phyloP scores from a whole-genome alignment of 768 basidiomycete species.

The Cubamyces lactineus region DNA sequence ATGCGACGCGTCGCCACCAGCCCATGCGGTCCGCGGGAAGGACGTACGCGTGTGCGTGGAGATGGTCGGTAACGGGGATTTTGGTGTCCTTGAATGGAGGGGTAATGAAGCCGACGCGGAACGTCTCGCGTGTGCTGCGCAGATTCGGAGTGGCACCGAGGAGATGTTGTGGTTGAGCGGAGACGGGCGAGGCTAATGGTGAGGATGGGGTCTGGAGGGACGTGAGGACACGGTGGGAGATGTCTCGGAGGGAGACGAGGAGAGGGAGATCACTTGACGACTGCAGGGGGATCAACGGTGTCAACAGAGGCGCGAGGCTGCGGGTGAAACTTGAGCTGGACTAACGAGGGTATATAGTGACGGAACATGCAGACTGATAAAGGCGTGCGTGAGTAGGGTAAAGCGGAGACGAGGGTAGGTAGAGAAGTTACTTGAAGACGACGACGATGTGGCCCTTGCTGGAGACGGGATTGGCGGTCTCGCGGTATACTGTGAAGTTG shows the following conservation, averaged over 20 bases:
- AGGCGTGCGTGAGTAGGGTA: constrained; percentile 20
- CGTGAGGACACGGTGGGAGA: constrained; percentile 58
- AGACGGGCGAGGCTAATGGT: constrained; percentile 35
- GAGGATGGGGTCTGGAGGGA: constrained; percentile 41
- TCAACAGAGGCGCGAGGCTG: not conserved
- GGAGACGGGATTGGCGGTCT: constrained; percentile 72
- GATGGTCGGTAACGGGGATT: constrained; percentile 79
- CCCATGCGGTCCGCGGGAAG: constrained; percentile 65
- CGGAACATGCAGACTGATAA: constrained; percentile 71
- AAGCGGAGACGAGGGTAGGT: not conserved
- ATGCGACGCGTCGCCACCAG: constrained; percentile 74
- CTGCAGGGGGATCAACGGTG: constrained; percentile 38
- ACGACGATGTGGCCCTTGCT: constrained; percentile 71
- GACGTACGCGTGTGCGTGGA: constrained; percentile 77
- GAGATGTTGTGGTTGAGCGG: constrained; percentile 13
- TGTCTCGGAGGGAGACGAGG: constrained; percentile 61
- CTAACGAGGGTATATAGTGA: constrained; percentile 64
- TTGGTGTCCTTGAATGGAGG: constrained; percentile 77
- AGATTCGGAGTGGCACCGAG: constrained; percentile 20
- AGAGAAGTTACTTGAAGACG: constrained; percentile 68
- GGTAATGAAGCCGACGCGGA: constrained; percentile 78
- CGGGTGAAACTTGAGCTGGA: not conserved
- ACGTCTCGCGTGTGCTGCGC: constrained; percentile 28
- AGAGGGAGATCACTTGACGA: constrained; percentile 77
- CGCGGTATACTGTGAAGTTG: constrained; percentile 75